phyloP scores from a whole-genome alignment of 176 grass and related monocot species.

The Oryza rufipogon region DNA sequence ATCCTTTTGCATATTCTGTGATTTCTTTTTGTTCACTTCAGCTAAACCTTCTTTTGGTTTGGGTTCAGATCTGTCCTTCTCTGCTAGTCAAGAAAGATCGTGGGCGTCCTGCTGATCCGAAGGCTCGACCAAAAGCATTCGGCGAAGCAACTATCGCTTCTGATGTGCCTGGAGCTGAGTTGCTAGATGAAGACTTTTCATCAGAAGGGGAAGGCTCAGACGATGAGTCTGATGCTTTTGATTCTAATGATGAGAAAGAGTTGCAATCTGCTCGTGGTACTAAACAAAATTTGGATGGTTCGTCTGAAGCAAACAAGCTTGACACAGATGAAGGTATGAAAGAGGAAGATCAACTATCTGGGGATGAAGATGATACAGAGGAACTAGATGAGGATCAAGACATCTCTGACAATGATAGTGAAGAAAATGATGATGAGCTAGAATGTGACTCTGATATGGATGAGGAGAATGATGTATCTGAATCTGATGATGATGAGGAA shows the following conservation, averaged over 20 bases:
- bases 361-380: slow-evolving; percentile 48
- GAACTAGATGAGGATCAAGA: slow-evolving; percentile 35
- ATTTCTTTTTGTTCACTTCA: slow-evolving; percentile 16
- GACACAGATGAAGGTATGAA: slow-evolving; percentile 27
- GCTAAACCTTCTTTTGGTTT: slow-evolving; percentile 45
- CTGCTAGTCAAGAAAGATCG: slow-evolving; percentile 95
- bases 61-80: slow-evolving; percentile 88
- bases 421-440: slow-evolving; percentile 47
- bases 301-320: slow-evolving; percentile 36
- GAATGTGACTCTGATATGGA: slow-evolving; percentile 49
- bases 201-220: slow-evolving; percentile 48
- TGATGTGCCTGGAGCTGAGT: slow-evolving; percentile 73
- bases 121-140: slow-evolving; percentile 84
- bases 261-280: slow-evolving; percentile 32
- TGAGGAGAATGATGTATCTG: slow-evolving; percentile 40
- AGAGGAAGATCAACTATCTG: slow-evolving; percentile 44
- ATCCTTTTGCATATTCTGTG: slow-evolving; percentile 12
- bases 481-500: slow-evolving; percentile 50
- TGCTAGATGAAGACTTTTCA: slow-evolving; percentile 60
- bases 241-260: slow-evolving; percentile 45
- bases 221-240: slow-evolving; percentile 47
- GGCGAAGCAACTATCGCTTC: slow-evolving; percentile 72
- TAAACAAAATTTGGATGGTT: slow-evolving; percentile 14
- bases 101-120: slow-evolving; percentile 81
- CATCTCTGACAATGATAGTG: slow-evolving; percentile 25